Base-by-base conservation (phyloP, 305 asterid genomes). In the Rubia peregrina region DNA sequence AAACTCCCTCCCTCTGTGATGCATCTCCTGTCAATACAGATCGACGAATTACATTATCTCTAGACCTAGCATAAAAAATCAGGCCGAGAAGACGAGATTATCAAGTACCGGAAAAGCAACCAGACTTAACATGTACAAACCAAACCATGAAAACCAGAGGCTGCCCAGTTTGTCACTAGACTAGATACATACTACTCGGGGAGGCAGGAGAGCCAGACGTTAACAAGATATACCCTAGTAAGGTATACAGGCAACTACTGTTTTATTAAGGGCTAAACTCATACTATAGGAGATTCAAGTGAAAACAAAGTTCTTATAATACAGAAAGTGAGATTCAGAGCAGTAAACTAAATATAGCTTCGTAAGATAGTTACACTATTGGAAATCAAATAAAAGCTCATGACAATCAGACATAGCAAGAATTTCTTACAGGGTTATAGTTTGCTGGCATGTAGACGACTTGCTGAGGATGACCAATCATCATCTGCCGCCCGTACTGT, bases 401-500 rank as follows among this genome's bases (percentile, higher is more conserved):
- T 26, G 41, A 40, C 51, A 33, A 57, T 24, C 41, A 11, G 43
- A 59, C 22, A n/a, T 24, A 16, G 38, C 30, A 17, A 70, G 33
- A 51, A 74, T 30, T 51, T 81, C 96, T 88, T 88, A 91, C 99
- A 9, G 86, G 78, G 66, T 92, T 89, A 74, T 85, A 94, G 42
- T 87, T 63, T 64, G 73, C 24, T 9, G 94, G 97, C 95, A 88
- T 84, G 87, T 91, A 95, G 65, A 95, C 26, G 62, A 90, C 82
- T 62, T 91, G 95, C 81, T 87, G 90, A 78, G 86, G 96, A 74
- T 91, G 99, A 75, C 99, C 92, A 57, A 91, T 78, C 71, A 90
- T 84, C 96, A 95, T 88, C 77, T 90, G 98, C 83, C 90, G 99
- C 48, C 89, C 96, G 69, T 87, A 91, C 89, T 85, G 89, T 79